Evolutionary conservation across 1,284 basidiomycete species (phyloP), one percentile per base, ranked within the genome.

Genomic region (Prillingera fragicola): DNA sequence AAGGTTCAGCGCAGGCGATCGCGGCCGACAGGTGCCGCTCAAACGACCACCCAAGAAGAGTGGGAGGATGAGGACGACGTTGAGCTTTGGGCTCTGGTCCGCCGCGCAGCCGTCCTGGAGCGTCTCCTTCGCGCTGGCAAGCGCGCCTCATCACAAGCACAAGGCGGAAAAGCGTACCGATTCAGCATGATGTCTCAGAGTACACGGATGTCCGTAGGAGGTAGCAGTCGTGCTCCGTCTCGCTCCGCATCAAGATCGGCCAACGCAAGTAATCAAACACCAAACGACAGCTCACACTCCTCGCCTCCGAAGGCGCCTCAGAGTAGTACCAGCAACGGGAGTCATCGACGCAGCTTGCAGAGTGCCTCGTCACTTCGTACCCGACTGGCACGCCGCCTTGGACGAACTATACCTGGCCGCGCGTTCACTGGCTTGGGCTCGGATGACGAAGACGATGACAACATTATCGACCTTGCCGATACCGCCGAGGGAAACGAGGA

Each of bases 101-200:
- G 60, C 2, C 43, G 66, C 15, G 65, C 66, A 17, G 61, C 55
- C 3, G 52, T 66, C 1, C 50, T 69, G 4, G 66, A 69, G 49
- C 46, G 59, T 18, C 55, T 67, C 28, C 45, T 69, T 21, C 50
- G 50, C 10, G 49, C 55, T 8, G 66, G 63, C 2, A 64, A 63
- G 43, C 50, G 66, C 41, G 66, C 39, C 7, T 52, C 46, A 33
- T 45, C 10, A 26, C 35, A 10, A 37, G 27, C 32, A 26, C 27
- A 15, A 15, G 26, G n/a, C 28, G 3, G 23, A 25, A 25, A 31
- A 33, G 39, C 21, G 33, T 36, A 41, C 13, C 43, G 47, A n/a
- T 44, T 40, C 26, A 38, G 37, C 19, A 28, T 29, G 2, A n/a
- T 26, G 12, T 36, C 41, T n/a, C n/a, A 46, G n/a, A 26, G 22